Evolutionary conservation across 345 rosid species (phyloP).

Genomic region (Hibiscus syriacus): DNA sequence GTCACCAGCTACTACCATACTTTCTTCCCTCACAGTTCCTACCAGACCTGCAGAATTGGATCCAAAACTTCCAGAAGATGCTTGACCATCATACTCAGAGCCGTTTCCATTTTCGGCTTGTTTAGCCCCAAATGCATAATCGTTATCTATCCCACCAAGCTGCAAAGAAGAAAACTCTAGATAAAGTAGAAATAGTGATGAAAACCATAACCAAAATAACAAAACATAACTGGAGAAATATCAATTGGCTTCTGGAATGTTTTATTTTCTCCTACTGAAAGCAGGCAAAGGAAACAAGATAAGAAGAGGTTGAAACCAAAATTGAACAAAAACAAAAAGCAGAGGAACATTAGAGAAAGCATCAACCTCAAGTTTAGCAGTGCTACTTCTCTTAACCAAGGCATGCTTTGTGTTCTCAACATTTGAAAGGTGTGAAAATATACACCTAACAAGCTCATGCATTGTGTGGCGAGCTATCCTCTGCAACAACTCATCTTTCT

Average conservation of each 20-base stretch:
- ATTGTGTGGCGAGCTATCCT: constrained; percentile 87
- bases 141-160: constrained; percentile 59
- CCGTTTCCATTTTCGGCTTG: constrained; percentile 68
- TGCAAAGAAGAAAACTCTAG: constrained; percentile 24
- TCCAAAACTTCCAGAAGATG: constrained; percentile 43
- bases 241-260: constrained; percentile 1
- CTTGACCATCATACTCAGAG: constrained; percentile 59
- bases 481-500: constrained; percentile 64
- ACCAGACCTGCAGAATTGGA: constrained; percentile 43
- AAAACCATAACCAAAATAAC: constrained; percentile 14
- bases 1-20: constrained; percentile 38
- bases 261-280: neutral
- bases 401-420: constrained; percentile 67
- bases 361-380: constrained; percentile 55
- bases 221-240: neutral
- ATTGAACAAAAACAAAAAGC: neutral
- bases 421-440: constrained; percentile 81
- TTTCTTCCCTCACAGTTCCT: constrained; percentile 54
- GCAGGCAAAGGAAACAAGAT: constrained; percentile 2
- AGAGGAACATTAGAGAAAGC: constrained; percentile 9
- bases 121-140: constrained; percentile 67
- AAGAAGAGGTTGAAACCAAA: neutral
- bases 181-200: neutral
- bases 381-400: constrained; percentile 60
- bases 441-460: constrained; percentile 87